Percentiles rank a stretch among this genome's conserved stretches.
These are phyloP conservation scores for Filosporella fistucella DNA, from an alignment of 495 filamentous ascomycete genomes.

Conservation along the genomic window DNA sequence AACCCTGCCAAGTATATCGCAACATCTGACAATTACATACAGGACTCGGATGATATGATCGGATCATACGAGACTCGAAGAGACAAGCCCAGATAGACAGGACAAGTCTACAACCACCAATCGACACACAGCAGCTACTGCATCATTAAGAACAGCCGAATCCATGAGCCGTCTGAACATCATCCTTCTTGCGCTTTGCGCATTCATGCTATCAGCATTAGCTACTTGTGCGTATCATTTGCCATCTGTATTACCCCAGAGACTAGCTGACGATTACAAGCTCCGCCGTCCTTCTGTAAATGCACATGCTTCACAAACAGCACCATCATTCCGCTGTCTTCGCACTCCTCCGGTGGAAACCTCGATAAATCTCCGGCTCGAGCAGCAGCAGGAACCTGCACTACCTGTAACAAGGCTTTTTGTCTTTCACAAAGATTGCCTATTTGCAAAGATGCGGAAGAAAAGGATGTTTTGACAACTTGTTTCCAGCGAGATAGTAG, in stretches of 20 bases:
- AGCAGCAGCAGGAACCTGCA: slow-evolving; percentile 46
- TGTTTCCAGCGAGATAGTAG: slow-evolving; percentile 91
- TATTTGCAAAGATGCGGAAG: slow-evolving; percentile 78
- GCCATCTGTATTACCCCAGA: not conserved
- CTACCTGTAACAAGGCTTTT: slow-evolving; percentile 86
- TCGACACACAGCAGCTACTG: no score
- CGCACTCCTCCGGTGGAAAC: slow-evolving; percentile 17
- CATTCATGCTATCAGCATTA: slow-evolving; percentile 15
- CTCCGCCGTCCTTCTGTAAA: slow-evolving; percentile 88
- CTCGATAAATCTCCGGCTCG: slow-evolving; percentile 4
- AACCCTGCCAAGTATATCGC: no score
- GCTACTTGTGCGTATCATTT: slow-evolving; percentile 16
- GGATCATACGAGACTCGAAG: not conserved
- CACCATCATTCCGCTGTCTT: slow-evolving; percentile 73
- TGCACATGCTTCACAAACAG: slow-evolving; percentile 91
- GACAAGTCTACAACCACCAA: no score
- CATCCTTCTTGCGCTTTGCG: slow-evolving; percentile 14
- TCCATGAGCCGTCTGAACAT: slow-evolving; percentile 10
- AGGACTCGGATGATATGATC: slow-evolving; percentile 4
- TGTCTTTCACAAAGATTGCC: slow-evolving; percentile 81
- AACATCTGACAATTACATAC: slow-evolving; percentile 2
- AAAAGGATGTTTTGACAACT: slow-evolving; percentile 81
- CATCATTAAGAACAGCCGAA: no score
- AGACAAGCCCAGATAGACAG: no score
- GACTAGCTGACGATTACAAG: slow-evolving; percentile 12